Evolutionary conservation across 2,329 filamentous ascomycete species (phyloP).

Genomic region (Colletotrichum tropicale): DNA sequence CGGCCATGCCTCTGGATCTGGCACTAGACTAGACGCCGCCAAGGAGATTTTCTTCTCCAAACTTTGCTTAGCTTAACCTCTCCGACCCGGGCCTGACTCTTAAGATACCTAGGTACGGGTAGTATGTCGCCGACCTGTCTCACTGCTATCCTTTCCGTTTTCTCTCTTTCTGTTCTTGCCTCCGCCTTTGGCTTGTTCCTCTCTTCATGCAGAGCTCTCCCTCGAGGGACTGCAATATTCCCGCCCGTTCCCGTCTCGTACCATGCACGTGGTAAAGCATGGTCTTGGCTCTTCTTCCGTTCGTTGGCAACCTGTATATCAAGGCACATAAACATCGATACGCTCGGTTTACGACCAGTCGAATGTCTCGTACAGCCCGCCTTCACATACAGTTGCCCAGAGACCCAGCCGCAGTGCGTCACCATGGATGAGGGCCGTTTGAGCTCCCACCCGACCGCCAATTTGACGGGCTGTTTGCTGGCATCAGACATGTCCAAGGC

Average conservation of each 20-base stretch:
- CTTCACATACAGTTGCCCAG: neutral
- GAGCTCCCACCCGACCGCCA: neutral
- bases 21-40: neutral
- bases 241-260: neutral
- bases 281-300: neutral
- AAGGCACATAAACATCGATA: neutral
- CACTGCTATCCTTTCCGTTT: neutral
- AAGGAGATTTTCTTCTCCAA: neutral
- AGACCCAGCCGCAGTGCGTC: neutral
- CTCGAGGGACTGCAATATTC: neutral
- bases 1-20: neutral
- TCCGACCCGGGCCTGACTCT: neutral
- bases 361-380: neutral
- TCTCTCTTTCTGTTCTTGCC: neutral
- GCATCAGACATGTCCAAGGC: neutral
- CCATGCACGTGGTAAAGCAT: neutral
- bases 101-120: neutral
- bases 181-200: neutral
- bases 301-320: neutral
- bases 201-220: neutral
- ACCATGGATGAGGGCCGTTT: neutral
- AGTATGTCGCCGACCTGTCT: neutral
- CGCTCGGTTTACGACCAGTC: neutral
- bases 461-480: neutral
- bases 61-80: neutral